phyloP scores from a whole-genome alignment of 495 filamentous ascomycete species.

The Daldinia concentrica region DNA sequence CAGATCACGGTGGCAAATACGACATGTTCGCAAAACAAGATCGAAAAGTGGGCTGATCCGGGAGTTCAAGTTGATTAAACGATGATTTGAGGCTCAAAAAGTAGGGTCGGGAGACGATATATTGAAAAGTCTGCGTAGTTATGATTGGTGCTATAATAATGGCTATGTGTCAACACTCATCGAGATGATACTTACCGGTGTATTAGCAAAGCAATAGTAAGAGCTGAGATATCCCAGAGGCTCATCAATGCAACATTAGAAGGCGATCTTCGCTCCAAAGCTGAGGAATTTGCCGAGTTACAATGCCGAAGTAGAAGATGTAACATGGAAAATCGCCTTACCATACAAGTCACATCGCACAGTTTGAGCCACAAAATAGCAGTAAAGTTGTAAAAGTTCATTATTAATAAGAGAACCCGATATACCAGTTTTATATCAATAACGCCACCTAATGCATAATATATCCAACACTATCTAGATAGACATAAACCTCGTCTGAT shows the following conservation, averaged over 20 bases:
- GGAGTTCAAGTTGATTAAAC: constrained; percentile 9
- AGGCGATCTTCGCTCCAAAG: background rate
- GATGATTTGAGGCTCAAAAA: constrained; percentile 16
- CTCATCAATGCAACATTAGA: background rate
- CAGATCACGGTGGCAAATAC: constrained; percentile 23
- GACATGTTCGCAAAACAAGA: background rate
- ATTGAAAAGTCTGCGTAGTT: background rate
- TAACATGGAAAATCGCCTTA: background rate
- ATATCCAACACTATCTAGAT: constrained; percentile 20
- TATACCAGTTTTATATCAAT: constrained; percentile 8
- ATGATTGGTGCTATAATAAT: background rate
- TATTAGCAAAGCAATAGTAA: background rate
- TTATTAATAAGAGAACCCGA: background rate
- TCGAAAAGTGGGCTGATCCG: constrained; percentile 6
- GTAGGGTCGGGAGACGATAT: constrained; percentile 7
- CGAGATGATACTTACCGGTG: background rate
- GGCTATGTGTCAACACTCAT: background rate
- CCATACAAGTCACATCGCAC: background rate
- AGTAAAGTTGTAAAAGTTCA: background rate
- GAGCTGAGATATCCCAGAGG: background rate
- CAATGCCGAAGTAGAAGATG: background rate
- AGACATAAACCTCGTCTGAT: constrained; percentile 1
- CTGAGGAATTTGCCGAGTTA: background rate
- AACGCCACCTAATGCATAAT: constrained; percentile 31
- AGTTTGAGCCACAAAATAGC: background rate